These are phyloP conservation scores for Candida sp. DNA, from an alignment of 1,139 yeast species.

Conservation along the genomic window DNA sequence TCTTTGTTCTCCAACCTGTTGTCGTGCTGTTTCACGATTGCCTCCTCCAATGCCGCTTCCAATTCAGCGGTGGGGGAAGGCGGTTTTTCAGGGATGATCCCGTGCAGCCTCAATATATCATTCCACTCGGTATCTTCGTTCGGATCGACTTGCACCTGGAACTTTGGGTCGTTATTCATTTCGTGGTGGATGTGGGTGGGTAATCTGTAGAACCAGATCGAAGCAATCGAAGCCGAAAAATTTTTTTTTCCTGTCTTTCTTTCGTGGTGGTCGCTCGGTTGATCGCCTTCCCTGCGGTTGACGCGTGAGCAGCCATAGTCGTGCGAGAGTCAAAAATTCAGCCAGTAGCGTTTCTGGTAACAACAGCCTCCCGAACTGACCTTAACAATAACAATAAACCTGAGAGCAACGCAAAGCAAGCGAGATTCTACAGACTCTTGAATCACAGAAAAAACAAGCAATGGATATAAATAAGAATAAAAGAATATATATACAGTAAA, in stretches of 20 bases:
- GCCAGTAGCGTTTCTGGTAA: not conserved
- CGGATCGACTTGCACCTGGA: constrained; percentile 92
- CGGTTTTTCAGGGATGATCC: constrained; percentile 90
- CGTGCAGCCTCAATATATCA: constrained; percentile 87
- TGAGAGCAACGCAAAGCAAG: not conserved
- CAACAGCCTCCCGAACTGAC: not conserved
- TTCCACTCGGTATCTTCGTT: constrained; percentile 99
- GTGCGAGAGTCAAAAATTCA: not conserved
- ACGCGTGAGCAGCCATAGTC: not conserved
- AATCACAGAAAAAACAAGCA: not conserved
- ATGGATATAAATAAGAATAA: not conserved
- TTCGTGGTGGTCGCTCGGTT: not conserved
- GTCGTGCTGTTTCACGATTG: constrained; percentile 74
- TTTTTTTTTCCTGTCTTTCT: not conserved
- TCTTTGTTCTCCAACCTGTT: constrained; percentile 77
- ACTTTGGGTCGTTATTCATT: constrained; percentile 20
- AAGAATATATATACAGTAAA: constrained; percentile 1
- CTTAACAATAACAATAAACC: not conserved
- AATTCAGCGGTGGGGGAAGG: constrained; percentile 88
- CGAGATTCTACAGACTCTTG: not conserved
- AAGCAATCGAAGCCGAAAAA: not conserved
- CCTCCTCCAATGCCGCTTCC: constrained; percentile 88
- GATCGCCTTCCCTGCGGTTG: not conserved
- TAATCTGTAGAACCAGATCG: too few species aligned
- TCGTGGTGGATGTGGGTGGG: too few species aligned